These are phyloP conservation scores for Alloteropsis semialata DNA, from an alignment of 176 grass and related monocot genomes.

Conservation along the genomic window DNA sequence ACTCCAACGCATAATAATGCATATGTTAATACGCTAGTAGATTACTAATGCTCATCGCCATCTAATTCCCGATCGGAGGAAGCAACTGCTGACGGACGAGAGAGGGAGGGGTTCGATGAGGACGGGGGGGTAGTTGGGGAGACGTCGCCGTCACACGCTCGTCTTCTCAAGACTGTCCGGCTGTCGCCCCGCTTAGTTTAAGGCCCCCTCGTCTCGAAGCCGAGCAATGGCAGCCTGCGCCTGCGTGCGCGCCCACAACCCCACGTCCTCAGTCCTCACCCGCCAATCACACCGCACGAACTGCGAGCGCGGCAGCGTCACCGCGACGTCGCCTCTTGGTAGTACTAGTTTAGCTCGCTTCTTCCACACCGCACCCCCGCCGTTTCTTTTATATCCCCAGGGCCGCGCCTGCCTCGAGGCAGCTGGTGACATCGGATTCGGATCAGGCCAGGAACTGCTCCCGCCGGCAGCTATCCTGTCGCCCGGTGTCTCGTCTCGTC, in stretches of 20 bases:
- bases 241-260: conserved; percentile 50
- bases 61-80: conserved; percentile 29
- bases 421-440: conserved; percentile 27
- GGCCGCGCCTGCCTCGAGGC: conserved; percentile 13
- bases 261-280: conserved; percentile 33
- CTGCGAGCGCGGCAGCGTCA: background rate
- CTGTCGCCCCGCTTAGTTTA: conserved; percentile 25
- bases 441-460: conserved; percentile 22
- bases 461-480: background rate
- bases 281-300: conserved; percentile 3
- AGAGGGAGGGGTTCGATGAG: background rate
- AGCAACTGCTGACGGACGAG: conserved; percentile 32
- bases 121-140: conserved; percentile 30
- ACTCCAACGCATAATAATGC: conserved; percentile 13
- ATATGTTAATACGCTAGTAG: background rate
- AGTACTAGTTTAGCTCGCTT: conserved; percentile 16
- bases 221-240: background rate
- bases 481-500: background rate
- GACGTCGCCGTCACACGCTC: conserved; percentile 45
- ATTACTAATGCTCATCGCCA: background rate
- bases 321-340: conserved; percentile 21
- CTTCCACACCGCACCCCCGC: conserved; percentile 11
- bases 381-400: conserved; percentile 42
- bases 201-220: background rate
- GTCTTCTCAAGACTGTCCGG: background rate